phyloP scores from a whole-genome alignment of 2,329 filamentous ascomycete species.

The Fusarium stilboides region DNA sequence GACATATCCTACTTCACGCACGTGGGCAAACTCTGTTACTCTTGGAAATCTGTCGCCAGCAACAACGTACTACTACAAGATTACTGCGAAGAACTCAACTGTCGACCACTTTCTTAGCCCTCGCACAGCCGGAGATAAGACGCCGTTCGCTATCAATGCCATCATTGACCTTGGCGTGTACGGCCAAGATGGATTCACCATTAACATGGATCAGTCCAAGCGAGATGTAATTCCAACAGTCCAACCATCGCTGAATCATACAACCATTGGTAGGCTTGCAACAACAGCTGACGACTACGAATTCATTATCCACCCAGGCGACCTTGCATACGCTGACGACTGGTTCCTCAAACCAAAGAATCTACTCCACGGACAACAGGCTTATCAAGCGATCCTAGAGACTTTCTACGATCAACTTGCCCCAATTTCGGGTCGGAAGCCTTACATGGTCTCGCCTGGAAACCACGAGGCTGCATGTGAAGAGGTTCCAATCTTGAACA shows the following conservation, averaged over 20 bases:
- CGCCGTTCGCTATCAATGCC: constrained; percentile 27
- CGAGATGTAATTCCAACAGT: constrained; percentile 20
- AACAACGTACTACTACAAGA: constrained; percentile 31
- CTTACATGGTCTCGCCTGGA: constrained; percentile 30
- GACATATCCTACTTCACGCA: constrained; percentile 35
- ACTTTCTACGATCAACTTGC: constrained; percentile 30
- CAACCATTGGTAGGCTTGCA: constrained; percentile 29
- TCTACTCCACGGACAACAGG: constrained; percentile 20
- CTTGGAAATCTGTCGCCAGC: constrained; percentile 9
- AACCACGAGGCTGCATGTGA: constrained; percentile 33
- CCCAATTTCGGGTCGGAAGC: constrained; percentile 17
- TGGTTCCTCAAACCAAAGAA: constrained; percentile 32
- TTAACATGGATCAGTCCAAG: constrained; percentile 26
- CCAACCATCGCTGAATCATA: constrained; percentile 29
- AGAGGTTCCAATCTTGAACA: constrained; percentile 24
- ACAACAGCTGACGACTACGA: constrained; percentile 28
- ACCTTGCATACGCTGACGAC: constrained; percentile 22
- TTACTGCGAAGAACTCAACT: constrained; percentile 11
- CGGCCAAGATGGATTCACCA: constrained; percentile 30
- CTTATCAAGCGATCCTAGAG: constrained; percentile 28
- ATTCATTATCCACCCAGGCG: constrained; percentile 31
- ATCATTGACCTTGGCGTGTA: constrained; percentile 36
- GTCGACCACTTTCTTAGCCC: constrained; percentile 22
- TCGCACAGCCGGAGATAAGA: constrained; percentile 23
- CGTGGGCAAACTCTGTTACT: constrained; percentile 24